A percentile compares a stretch with the other conserved stretches of the same genome.
phyloP scores from a whole-genome alignment of 1,139 yeast species.

The Kluyveromyces sp. region DNA sequence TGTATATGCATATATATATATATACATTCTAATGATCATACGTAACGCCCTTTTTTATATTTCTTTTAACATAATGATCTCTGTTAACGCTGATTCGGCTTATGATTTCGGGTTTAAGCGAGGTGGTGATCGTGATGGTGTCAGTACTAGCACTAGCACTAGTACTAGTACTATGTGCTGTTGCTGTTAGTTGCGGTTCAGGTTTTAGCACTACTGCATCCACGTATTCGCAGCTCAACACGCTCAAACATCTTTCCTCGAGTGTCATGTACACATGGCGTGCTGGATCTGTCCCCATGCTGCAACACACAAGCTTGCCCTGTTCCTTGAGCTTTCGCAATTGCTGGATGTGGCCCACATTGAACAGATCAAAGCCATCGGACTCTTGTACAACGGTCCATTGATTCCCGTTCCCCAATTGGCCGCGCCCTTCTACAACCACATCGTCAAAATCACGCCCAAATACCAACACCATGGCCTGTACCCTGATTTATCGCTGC shows the following conservation, averaged over 20 bases:
- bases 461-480: slow-evolving; percentile 57
- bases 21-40: not conserved
- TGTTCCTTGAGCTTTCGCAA: slow-evolving; percentile 29
- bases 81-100: slow-evolving; percentile 25
- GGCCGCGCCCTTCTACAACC: slow-evolving; percentile 28
- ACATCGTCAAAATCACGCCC: slow-evolving; percentile 12
- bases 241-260: slow-evolving; percentile 79
- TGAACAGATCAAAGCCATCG: slow-evolving; percentile 81
- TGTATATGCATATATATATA: not conserved
- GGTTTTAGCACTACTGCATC: slow-evolving; percentile 48
- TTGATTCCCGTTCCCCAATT: slow-evolving; percentile 15
- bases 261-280: slow-evolving; percentile 83
- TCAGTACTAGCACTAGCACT: too few species aligned
- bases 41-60: slow-evolving; percentile 28
- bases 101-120: slow-evolving; percentile 28
- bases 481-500: slow-evolving; percentile 60
- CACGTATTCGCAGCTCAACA: slow-evolving; percentile 77
- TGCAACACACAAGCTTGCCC: slow-evolving; percentile 30
- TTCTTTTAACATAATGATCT: slow-evolving; percentile 30
- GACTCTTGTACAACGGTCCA: slow-evolving; percentile 55
- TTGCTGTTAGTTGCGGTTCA: not conserved
- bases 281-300: slow-evolving; percentile 57
- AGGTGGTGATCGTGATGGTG: not conserved
- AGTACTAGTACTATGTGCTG: not conserved
- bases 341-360: slow-evolving; percentile 83